phyloP scores from a whole-genome alignment of 1,139 yeast genomes.

The Pichia sp. region DNA sequence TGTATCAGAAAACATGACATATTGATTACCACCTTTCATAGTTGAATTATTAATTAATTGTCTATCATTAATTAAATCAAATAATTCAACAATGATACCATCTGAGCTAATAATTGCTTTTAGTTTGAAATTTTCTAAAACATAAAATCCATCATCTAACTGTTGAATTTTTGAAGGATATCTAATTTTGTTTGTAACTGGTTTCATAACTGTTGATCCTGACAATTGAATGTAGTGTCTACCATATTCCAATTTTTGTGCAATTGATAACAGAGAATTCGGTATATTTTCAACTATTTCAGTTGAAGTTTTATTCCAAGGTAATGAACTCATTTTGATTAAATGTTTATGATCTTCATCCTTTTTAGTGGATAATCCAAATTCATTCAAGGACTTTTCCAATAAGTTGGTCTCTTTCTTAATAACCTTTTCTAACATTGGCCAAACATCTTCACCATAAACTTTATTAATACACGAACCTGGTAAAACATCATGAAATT shows the following conservation, averaged over 20 bases:
- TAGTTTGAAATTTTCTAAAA: constrained; percentile 54
- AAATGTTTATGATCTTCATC: constrained; percentile 9
- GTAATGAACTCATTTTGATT: constrained; percentile 50
- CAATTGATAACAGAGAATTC: constrained; percentile 12
- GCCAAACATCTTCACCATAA: constrained; percentile 84
- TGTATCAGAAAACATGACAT: constrained; percentile 76
- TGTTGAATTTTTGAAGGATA: constrained; percentile 45
- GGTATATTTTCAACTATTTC: constrained; percentile 33
- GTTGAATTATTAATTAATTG: constrained; percentile 59
- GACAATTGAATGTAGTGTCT: constrained; percentile 17
- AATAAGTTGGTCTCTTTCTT: constrained; percentile 48
- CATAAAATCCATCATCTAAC: constrained; percentile 34
- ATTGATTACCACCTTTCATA: constrained; percentile 65
- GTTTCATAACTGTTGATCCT: constrained; percentile 21
- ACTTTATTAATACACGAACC: constrained; percentile 96
- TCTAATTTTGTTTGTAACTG: constrained; percentile 18
- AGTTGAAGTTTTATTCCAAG: constrained; percentile 62
- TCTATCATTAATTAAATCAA: constrained; percentile 52
- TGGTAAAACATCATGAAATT: constrained; percentile 94
- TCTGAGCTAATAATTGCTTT: constrained; percentile 49
- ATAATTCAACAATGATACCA: constrained; percentile 65
- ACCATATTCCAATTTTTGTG: constrained; percentile 14
- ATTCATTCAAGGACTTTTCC: constrained; percentile 43
- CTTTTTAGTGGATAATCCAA: constrained; percentile 16
- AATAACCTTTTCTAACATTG: constrained; percentile 59